phyloP scores from a whole-genome alignment of 2,329 filamentous ascomycete species.

The Fusarium sp. region DNA sequence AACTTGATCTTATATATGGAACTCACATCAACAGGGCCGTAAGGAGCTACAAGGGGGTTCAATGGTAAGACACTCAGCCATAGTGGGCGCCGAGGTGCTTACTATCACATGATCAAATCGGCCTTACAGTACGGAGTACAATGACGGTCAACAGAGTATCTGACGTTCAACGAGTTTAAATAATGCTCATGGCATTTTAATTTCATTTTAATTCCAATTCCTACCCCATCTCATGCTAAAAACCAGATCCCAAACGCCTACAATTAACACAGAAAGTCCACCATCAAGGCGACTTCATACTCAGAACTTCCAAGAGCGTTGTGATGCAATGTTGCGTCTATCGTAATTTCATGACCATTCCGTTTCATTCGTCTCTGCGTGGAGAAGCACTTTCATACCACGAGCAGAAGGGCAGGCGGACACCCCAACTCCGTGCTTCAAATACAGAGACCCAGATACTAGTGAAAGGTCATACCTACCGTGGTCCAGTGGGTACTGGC shows the following conservation, averaged over 20 bases:
- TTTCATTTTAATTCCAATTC: conserved; percentile 14
- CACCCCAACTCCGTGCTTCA: conserved; percentile 67
- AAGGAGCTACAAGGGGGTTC: not conserved
- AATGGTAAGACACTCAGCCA: not conserved
- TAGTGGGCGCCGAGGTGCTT: not conserved
- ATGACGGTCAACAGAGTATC: not conserved
- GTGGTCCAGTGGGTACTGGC: conserved; percentile 46
- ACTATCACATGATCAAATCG: not conserved
- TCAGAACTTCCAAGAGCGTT: conserved; percentile 10
- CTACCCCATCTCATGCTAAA: not conserved
- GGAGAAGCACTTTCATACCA: conserved; percentile 63
- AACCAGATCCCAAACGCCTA: conserved; percentile 14
- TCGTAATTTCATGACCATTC: conserved; percentile 44
- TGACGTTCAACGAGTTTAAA: not conserved
- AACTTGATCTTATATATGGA: not conserved
- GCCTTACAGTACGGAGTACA: not conserved
- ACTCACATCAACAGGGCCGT: not conserved
- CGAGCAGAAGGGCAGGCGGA: conserved; percentile 55
- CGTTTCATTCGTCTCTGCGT: conserved; percentile 52
- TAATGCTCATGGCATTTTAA: conserved; percentile 32
- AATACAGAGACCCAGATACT: conserved; percentile 55
- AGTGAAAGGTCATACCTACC: conserved; percentile 61
- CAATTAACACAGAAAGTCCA: conserved; percentile 21
- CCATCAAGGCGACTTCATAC: conserved; percentile 8
- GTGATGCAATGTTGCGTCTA: conserved; percentile 12